phyloP scores from a whole-genome alignment of 495 filamentous ascomycete species.

The Penicillium coffeae region DNA sequence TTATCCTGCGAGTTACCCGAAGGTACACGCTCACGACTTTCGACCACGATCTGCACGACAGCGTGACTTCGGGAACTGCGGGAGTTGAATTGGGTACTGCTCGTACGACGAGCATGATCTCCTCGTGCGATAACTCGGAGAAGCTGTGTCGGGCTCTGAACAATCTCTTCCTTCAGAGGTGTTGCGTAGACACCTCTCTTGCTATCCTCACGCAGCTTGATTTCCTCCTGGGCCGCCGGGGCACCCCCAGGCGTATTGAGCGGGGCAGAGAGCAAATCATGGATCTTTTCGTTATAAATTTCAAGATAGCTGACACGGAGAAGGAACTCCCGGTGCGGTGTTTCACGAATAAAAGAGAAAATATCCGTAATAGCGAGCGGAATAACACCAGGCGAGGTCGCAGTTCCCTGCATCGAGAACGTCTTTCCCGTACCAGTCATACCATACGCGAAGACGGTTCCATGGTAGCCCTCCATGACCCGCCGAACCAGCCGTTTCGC shows the following conservation, averaged over 20 bases:
- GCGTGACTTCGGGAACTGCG: slow-evolving; percentile 96
- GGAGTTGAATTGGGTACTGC: slow-evolving; percentile 93
- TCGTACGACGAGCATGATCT: slow-evolving; percentile 82
- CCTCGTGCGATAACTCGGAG: slow-evolving; percentile 92
- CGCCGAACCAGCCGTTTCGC: slow-evolving; percentile 92
- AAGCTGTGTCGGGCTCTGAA: slow-evolving; percentile 94
- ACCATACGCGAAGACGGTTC: slow-evolving; percentile 97
- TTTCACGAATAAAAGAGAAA: slow-evolving; percentile 97
- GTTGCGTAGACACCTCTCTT: slow-evolving; percentile 96
- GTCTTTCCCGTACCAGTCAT: slow-evolving; percentile 99
- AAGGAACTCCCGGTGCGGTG: slow-evolving; percentile 88
- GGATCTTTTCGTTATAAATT: slow-evolving; percentile 98
- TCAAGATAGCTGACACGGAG: slow-evolving; percentile 96
- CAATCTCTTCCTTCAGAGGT: slow-evolving; percentile 96
- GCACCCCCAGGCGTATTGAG: slow-evolving; percentile 36
- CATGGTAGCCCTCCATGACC: slow-evolving; percentile 99
- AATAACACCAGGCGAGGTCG: slow-evolving; percentile 94
- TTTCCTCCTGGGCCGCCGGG: slow-evolving; percentile 68
- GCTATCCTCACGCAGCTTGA: slow-evolving; percentile 92
- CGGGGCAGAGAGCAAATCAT: slow-evolving; percentile 82
- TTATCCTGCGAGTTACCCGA: slow-evolving; percentile 60
- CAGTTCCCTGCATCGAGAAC: slow-evolving; percentile 98
- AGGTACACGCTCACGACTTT: slow-evolving; percentile 81
- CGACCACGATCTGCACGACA: slow-evolving; percentile 97
- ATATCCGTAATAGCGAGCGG: slow-evolving; percentile 97